Evolutionary conservation across 495 filamentous ascomycete species (phyloP).

Genomic region (Neurospora terricola): DNA sequence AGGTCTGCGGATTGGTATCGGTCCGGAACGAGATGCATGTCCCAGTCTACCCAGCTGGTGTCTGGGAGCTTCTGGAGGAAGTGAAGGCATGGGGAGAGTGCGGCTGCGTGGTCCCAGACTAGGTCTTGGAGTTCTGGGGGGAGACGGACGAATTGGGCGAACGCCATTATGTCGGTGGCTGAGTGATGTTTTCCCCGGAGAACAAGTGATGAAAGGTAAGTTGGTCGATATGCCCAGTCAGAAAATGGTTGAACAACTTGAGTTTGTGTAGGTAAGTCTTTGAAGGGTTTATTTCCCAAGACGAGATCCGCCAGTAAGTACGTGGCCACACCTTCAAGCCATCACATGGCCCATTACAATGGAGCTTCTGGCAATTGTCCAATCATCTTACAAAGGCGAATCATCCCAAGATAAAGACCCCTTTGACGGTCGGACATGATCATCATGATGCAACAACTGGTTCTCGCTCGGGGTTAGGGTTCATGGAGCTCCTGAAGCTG

Average conservation of each 20-base stretch:
- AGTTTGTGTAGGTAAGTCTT: background rate
- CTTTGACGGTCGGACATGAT: background rate
- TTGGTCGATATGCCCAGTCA: background rate
- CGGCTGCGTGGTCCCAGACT: conserved; percentile 16
- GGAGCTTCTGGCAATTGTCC: background rate
- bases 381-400: background rate
- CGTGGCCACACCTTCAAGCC: background rate
- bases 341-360: background rate
- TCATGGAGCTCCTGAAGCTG: background rate
- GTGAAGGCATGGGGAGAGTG: conserved; percentile 10
- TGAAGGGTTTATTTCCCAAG: background rate
- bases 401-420: background rate
- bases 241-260: background rate
- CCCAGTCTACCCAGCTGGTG: conserved; percentile 23
- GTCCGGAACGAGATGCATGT: conserved; percentile 13
- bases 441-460: background rate
- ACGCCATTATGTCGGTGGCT: conserved; percentile 24
- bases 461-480: background rate
- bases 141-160: conserved; percentile 12
- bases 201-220: background rate
- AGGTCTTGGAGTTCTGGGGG: conserved; percentile 16
- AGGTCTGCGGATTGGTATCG: conserved; percentile 28
- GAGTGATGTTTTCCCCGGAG: conserved; percentile 3
- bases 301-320: background rate
- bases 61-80: conserved; percentile 38